phyloP scores from a whole-genome alignment of 2,329 filamentous ascomycete species.

The Xylariaceae sp. region DNA sequence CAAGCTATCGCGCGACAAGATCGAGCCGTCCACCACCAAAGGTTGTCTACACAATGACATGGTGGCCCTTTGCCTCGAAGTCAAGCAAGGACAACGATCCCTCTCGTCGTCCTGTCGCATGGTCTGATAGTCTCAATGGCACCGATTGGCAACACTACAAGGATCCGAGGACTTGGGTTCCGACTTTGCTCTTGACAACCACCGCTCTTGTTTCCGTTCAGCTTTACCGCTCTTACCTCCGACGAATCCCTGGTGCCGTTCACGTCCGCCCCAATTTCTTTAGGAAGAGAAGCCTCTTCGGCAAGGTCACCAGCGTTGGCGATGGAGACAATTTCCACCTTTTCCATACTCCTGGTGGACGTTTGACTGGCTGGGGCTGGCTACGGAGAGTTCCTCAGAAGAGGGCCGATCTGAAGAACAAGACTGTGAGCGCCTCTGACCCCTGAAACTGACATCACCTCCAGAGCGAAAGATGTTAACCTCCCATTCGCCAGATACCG shows the following conservation, averaged over 20 bases:
- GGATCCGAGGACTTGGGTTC: constrained; percentile 50
- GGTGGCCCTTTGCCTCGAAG: constrained; percentile 9
- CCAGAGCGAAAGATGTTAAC: constrained; percentile 2
- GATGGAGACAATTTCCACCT: constrained; percentile 95
- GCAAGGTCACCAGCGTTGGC: constrained; percentile 86
- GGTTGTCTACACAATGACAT: constrained; percentile 13
- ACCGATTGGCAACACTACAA: constrained; percentile 51
- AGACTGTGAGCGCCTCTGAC: constrained; percentile 60
- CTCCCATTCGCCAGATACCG: constrained; percentile 57
- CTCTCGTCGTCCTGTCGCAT: constrained; percentile 31
- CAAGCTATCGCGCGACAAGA: too few relatives aligned
- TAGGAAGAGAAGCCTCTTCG: constrained; percentile 71
- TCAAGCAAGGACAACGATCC: constrained; percentile 14
- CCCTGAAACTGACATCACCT: too few relatives aligned
- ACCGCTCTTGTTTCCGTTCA: constrained; percentile 50
- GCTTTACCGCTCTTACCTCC: constrained; percentile 72
- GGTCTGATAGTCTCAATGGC: constrained; percentile 39
- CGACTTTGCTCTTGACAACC: constrained; percentile 50
- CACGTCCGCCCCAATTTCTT: constrained; percentile 74
- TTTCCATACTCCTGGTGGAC: constrained; percentile 91
- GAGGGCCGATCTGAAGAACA: constrained; percentile 65
- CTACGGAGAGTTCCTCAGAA: constrained; percentile 67
- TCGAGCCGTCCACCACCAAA: not conserved
- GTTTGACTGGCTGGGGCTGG: constrained; percentile 89
- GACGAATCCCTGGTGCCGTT: constrained; percentile 73